Percentiles rank a stretch among this genome's conserved stretches.
Evolutionary conservation across 2,329 filamentous ascomycete species (phyloP).

Genomic region (Hypoxylon sp.): DNA sequence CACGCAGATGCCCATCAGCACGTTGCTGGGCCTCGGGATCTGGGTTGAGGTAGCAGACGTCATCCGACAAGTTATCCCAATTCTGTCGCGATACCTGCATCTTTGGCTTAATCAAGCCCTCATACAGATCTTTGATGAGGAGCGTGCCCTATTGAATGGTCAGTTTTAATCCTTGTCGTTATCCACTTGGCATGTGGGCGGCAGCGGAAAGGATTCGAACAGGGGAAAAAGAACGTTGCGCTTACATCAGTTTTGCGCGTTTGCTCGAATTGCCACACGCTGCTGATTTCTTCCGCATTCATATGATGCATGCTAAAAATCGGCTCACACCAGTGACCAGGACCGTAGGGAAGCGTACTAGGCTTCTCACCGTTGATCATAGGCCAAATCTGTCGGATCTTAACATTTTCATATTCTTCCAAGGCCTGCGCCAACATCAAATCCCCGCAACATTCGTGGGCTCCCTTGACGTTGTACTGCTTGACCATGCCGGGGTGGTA

Average conservation of each 20-base stretch:
- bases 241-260: constrained; percentile 61
- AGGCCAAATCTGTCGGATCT: constrained; percentile 63
- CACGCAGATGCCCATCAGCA: constrained; percentile 53
- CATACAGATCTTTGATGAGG: constrained; percentile 65
- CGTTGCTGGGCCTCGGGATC: constrained; percentile 56
- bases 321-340: constrained; percentile 69
- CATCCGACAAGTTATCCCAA: constrained; percentile 69
- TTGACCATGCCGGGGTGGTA: constrained; percentile 60
- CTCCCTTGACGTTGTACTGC: constrained; percentile 63
- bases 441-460: constrained; percentile 66
- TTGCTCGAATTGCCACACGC: constrained; percentile 68
- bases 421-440: constrained; percentile 65
- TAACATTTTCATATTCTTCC: constrained; percentile 60
- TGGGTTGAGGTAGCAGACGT: constrained; percentile 61
- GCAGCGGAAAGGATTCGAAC: background rate
- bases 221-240: constrained; percentile 18
- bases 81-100: constrained; percentile 60
- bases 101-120: constrained; percentile 63
- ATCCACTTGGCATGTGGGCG: background rate
- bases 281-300: constrained; percentile 65
- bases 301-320: constrained; percentile 72
- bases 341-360: constrained; percentile 64
- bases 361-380: constrained; percentile 71
- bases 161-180: constrained; percentile 19
- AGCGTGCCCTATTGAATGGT: constrained; percentile 57